Evolutionary conservation across 2,329 filamentous ascomycete genomes (phyloP), one percentile per base, ranked within the genome.

Genomic region (Bipolaris zeicola): DNA sequence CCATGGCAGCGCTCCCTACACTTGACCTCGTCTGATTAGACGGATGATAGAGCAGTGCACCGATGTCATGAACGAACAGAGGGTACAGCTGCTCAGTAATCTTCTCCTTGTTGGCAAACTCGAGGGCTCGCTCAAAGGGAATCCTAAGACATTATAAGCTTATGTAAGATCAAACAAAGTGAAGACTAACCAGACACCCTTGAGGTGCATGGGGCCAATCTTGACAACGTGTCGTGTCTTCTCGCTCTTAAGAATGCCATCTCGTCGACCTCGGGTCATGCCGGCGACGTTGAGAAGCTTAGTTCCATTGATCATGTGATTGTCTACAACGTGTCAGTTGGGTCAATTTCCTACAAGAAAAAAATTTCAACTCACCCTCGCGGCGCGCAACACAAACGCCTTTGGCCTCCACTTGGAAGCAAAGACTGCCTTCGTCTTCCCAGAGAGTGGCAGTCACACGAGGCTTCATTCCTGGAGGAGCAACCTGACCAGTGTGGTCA

Each of bases 31-130:
- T 90, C 72, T 92, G 89, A 74, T 97, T 97, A 38, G 90, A 89
- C 0, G 95, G 94, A 75, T 98, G 94, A 77, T 97, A 98, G 47
- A 98, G 85, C 63, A 98, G 83, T 55, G 92, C 90, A 58, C 92
- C 92, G 73, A 98, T 98, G 78, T 98, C 96, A 78, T 98, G 93
- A 37, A 98, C 95, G 75, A 99, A 99, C 46, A 99, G 82, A 50
- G 95, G 95, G 76, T 98, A 99, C 52, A 98, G 81, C 45, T 93
- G 81, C 78, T 98, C 94, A 0, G 95, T 98, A 63, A 98, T 99
- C 80, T 98, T 98, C 78, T 99, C 95, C 83, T 97, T 98, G 81
- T 99, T 99, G 64, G 95, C 95, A 75, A 99, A 98, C 70, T 98
- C 95, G 51, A 99, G 81, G n/a, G 95, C 95, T 64, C 95, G 89